These are phyloP conservation scores for sorghum (Sorghum bicolor) DNA, from an alignment of 176 grass and related monocot species.

Conservation along the genomic window Sorghum_bicolor_NCBIv3 NC_012871.2:75132001-75132500, in stretches of 20 bases:
- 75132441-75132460: background rate
- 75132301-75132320: slow-evolving; percentile 49
- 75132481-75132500: background rate
- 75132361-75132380: background rate
- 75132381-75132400: background rate
- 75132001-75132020: slow-evolving; percentile 64
- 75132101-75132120: background rate
- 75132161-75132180: background rate
- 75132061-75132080: slow-evolving; percentile 43
- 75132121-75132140: slow-evolving; percentile 26
- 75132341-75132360: background rate
- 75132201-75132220: background rate
- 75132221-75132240: background rate
- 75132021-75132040: slow-evolving; percentile 32
- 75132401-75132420: background rate
- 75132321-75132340: slow-evolving; percentile 27
- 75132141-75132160: slow-evolving; percentile 18
- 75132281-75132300: background rate
- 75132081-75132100: background rate
- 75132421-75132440: background rate
- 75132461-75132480: background rate
- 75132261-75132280: background rate
- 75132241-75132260: background rate
- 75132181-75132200: background rate
- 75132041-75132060: slow-evolving; percentile 24